Conservation (phyloP, 164 flowering plant genomes). For the Magnolia kwangsiensis region DNA sequence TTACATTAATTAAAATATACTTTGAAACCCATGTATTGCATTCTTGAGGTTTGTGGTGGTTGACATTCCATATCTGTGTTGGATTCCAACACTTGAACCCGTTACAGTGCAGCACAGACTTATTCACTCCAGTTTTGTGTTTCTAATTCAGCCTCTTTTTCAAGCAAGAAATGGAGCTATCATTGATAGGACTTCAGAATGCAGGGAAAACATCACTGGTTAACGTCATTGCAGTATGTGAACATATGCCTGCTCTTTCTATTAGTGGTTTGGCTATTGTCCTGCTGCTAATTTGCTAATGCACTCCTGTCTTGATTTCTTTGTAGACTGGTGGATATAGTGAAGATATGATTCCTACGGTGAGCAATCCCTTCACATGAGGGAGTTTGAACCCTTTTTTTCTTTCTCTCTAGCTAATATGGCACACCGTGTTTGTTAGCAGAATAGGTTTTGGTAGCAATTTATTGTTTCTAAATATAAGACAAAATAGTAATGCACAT, state of each 20-base stretch:
- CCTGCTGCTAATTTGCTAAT: neutral
- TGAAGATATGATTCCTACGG: slow-evolving; percentile 99
- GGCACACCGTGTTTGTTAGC: neutral
- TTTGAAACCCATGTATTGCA: neutral
- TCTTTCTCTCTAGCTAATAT: neutral
- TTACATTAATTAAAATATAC: neutral
- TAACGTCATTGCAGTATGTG: slow-evolving; percentile 88
- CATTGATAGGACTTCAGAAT: slow-evolving; percentile 92
- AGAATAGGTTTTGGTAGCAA: neutral
- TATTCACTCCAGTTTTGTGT: neutral
- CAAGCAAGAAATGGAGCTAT: slow-evolving; percentile 97
- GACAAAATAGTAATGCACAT: neutral
- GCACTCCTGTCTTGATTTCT: slow-evolving; percentile 7
- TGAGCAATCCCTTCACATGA: slow-evolving; percentile 27
- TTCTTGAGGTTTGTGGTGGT: neutral
- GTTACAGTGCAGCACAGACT: neutral
- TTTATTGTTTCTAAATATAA: neutral
- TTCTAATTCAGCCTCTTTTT: slow-evolving; percentile 72
- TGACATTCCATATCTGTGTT: neutral
- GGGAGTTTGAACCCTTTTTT: neutral
- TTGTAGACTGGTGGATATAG: slow-evolving; percentile 92
- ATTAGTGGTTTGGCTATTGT: neutral
- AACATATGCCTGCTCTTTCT: neutral
- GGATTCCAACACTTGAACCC: too few species aligned
- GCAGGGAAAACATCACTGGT: slow-evolving; percentile 97